Conservation (phyloP, 1,284 basidiomycete genomes). For the Ustilago shanxiensis region DNA sequence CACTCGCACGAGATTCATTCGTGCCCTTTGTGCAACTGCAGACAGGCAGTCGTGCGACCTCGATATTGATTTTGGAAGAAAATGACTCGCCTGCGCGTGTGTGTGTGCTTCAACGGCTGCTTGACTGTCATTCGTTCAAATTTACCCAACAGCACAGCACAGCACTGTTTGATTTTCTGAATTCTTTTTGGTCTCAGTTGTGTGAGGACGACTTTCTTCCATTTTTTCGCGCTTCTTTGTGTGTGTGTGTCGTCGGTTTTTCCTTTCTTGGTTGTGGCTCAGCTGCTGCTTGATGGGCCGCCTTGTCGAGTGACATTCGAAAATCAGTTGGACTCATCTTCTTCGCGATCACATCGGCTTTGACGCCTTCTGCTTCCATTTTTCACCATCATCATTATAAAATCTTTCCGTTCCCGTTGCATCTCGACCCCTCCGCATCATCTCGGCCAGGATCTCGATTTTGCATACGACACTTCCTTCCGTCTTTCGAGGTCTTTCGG, state of each 20-base stretch:
- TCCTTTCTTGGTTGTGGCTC: constrained; percentile 3
- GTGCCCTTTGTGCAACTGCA: constrained; percentile 6
- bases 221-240: constrained; percentile 17
- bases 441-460: neutral
- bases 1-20: constrained; percentile 1
- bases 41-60: constrained; percentile 4
- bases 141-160: constrained; percentile 3
- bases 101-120: no score
- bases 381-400: no score
- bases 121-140: constrained; percentile 8
- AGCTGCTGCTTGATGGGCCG: neutral
- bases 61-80: constrained; percentile 11
- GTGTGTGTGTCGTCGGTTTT: no score
- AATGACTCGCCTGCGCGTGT: constrained; percentile 35
- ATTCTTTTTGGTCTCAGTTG: no score
- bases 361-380: neutral
- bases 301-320: constrained; percentile 1
- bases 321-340: neutral
- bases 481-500: constrained; percentile 7
- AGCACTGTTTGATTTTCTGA: neutral
- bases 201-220: constrained; percentile 23
- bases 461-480: constrained; percentile 3
- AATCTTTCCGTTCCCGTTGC: constrained; percentile 1
- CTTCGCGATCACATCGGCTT: neutral
- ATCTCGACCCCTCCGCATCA: neutral